Evolutionary conservation across 148 eudicot species (phyloP).

Genomic region (Euryodendron excelsum): DNA sequence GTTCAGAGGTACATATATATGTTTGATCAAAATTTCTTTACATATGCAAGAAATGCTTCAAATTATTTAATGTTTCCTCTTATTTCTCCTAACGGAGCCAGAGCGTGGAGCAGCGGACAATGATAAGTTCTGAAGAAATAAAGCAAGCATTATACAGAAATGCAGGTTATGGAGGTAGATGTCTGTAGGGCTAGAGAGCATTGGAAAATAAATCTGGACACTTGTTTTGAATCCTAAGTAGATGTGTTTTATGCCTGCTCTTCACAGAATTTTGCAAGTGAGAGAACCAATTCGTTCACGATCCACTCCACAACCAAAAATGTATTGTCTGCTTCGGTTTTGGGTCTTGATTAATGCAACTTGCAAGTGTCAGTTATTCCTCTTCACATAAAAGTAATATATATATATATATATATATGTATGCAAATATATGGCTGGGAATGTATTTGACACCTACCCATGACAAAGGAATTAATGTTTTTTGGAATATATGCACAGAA

Average conservation of each 20-base stretch:
- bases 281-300: not conserved
- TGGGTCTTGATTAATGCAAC: not conserved
- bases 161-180: conserved; percentile 52
- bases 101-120: conserved; percentile 29
- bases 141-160: conserved; percentile 42
- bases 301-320: not conserved
- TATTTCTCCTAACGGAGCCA: conserved; percentile 2
- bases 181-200: conserved; percentile 23
- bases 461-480: not conserved
- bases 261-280: not conserved
- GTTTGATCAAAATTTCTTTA: not conserved
- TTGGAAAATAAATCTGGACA: not conserved
- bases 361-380: not conserved
- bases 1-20: conserved; percentile 35
- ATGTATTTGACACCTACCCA: not conserved
- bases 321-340: not conserved
- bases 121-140: conserved; percentile 33
- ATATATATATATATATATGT: not conserved
- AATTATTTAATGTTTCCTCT: not conserved
- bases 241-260: not conserved
- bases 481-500: not conserved
- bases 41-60: not conserved
- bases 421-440: not conserved
- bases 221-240: not conserved
- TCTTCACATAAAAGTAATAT: not conserved